Base-by-base conservation (phyloP, 495 filamentous ascomycete species). In the Penicillium cosmopolitanum region DNA sequence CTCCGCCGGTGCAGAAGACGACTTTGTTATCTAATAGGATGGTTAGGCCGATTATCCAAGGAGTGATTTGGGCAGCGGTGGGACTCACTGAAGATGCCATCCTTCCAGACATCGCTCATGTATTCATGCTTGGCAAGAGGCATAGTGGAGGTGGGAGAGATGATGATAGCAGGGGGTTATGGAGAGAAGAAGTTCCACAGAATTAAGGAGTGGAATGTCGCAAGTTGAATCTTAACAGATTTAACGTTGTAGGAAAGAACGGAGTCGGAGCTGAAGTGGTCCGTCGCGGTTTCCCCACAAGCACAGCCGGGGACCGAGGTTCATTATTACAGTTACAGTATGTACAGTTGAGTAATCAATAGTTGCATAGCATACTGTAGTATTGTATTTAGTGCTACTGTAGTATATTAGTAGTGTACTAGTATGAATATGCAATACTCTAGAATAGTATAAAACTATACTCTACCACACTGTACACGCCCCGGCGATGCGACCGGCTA, bases 1-100 rank as follows among this genome's bases (percentile, higher is more conserved):
- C 91, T 53, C 95, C 95, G 42, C 95, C 95, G 28, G 95, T 98
- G 68, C 96, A 96, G 79, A 98, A 94, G 62, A 97, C 83, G 18
- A 98, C 93, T 70, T 95, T 95, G 68, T 91, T 87, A 28, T 48
- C 46, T 56, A 85, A 90, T 93, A 67, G 7, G 47, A 44, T 36
- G 13, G 46, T 65, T 53, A 70, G 59, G 28, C 36, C 36, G 2
- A 25, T 48, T 46, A 16, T n/a, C 13, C 15, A 18, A 11, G 13
- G 51, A 11, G 33, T 12, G 6, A 6, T 36, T 4, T n/a, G 4
- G 9, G 42, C 16, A 0, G 42, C 5, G n/a, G 8, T 16, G 21
- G 40, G 44, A 42, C 62, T 34, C 63, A 94, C 91, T 81, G 66
- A 96, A 97, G 52, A 96, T 86, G 57, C 88, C 90, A 78, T 93